Evolutionary conservation across 2,329 filamentous ascomycete species (phyloP).

Genomic region (Colletotrichum cuscutae): DNA sequence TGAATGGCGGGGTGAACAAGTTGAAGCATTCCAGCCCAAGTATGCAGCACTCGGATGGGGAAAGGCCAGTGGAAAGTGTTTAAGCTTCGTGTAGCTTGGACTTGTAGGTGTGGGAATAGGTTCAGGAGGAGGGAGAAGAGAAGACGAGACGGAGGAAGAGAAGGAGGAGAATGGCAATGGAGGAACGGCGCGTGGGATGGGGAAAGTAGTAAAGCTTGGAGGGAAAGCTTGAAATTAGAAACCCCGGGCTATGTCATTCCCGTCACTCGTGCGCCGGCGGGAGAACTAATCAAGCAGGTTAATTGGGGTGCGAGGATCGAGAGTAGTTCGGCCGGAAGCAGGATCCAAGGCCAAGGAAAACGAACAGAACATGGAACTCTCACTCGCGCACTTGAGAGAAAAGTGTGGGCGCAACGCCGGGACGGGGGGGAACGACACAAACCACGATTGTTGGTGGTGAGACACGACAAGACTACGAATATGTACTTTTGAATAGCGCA

Average conservation of each 20-base stretch:
- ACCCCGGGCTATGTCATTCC: constrained; percentile 24
- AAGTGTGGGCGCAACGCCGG: constrained; percentile 22
- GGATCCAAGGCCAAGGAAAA: constrained; percentile 3
- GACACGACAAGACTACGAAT: constrained; percentile 37
- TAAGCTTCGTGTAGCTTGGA: background rate
- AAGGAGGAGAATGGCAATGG: constrained; percentile 15
- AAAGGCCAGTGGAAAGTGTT: background rate
- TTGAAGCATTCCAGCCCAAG: constrained; percentile 5
- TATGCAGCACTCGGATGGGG: constrained; percentile 1
- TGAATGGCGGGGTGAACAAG: constrained; percentile 13
- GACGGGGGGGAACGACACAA: background rate
- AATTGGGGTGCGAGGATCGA: background rate
- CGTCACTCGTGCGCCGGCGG: background rate
- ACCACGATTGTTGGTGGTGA: constrained; percentile 29
- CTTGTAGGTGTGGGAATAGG: background rate
- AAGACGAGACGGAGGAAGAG: constrained; percentile 8
- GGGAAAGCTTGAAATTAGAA: constrained; percentile 24
- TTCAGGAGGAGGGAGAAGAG: background rate
- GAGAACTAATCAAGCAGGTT: constrained; percentile 2
- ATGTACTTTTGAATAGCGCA: background rate
- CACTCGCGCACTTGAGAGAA: background rate
- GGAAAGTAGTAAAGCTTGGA: constrained; percentile 18
- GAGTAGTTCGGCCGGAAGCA: constrained; percentile 16
- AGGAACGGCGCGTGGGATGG: constrained; percentile 9
- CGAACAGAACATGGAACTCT: background rate